A percentile compares a stretch with the other conserved stretches of the same genome.
phyloP scores from a whole-genome alignment of 1,284 basidiomycete species.

The Marasmius tenuissimus region DNA sequence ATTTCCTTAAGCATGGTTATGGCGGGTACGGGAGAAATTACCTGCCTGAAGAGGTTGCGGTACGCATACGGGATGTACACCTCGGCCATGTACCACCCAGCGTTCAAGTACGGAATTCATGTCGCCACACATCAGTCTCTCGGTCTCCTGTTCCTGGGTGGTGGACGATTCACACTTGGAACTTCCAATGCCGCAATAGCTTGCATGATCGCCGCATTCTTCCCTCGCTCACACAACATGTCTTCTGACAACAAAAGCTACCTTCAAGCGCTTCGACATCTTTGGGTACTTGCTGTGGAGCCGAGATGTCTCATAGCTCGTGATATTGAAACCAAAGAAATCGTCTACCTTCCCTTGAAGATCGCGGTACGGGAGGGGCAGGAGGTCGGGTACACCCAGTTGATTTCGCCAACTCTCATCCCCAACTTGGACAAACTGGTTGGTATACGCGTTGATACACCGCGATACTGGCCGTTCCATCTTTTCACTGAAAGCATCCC shows the following conservation, averaged over 20 bases:
- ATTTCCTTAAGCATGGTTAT: conserved; percentile 89
- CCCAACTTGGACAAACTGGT: conserved; percentile 81
- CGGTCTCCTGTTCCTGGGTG: conserved; percentile 92
- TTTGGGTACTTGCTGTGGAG: conserved; percentile 96
- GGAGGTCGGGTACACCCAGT: conserved; percentile 60
- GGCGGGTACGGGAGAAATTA: conserved; percentile 95
- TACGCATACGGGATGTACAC: conserved; percentile 91
- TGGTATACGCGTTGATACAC: conserved; percentile 85
- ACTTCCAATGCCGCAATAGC: conserved; percentile 92
- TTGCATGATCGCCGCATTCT: conserved; percentile 87
- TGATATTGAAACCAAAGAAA: conserved; percentile 87
- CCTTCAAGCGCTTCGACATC: conserved; percentile 89
- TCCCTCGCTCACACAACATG: conserved; percentile 79
- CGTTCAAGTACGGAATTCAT: conserved; percentile 86
- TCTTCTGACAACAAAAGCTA: conserved; percentile 90
- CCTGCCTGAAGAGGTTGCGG: conserved; percentile 85
- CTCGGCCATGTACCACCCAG: conserved; percentile 73
- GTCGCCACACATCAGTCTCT: conserved; percentile 91
- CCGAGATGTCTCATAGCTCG: conserved; percentile 89
- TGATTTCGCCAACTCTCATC: conserved; percentile 90
- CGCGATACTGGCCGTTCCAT: conserved; percentile 91
- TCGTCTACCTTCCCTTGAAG: conserved; percentile 90
- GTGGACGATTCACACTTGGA: conserved; percentile 90
- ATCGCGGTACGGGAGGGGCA: conserved; percentile 71
- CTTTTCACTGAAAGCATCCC: conserved; percentile 72